Evolutionary conservation across 768 basidiomycete species (phyloP).

Genomic region (Trametes maxima): DNA sequence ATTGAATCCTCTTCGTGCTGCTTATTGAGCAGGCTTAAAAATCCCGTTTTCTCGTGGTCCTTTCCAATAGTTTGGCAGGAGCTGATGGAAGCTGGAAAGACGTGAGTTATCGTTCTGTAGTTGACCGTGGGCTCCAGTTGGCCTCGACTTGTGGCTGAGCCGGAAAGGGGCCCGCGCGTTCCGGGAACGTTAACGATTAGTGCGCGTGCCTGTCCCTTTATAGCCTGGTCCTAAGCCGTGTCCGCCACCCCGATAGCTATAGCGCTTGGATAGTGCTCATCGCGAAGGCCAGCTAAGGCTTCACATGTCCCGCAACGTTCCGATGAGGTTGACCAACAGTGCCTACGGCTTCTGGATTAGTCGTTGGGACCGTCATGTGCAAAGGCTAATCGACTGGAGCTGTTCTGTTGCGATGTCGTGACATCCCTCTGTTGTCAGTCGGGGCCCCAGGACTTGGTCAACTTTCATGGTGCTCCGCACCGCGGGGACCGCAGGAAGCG

Average conservation of each 20-base stretch:
- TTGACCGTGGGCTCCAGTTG: too few relatives aligned
- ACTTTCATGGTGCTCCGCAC: constrained; percentile 1
- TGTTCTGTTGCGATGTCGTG: neutral
- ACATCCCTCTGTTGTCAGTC: constrained; percentile 11
- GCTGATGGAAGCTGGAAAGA: too few relatives aligned
- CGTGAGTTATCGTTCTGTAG: too few relatives aligned
- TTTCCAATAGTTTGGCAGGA: neutral
- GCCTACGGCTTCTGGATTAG: neutral
- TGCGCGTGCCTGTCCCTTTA: neutral
- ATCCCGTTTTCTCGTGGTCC: neutral
- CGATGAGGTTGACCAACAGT: too few relatives aligned
- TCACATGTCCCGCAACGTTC: constrained; percentile 1
- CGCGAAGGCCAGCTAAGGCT: neutral
- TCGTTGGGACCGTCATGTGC: constrained; percentile 11
- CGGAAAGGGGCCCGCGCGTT: neutral
- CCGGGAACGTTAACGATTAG: neutral
- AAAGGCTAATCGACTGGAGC: neutral
- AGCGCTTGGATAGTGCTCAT: constrained; percentile 12
- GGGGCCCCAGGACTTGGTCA: constrained; percentile 2
- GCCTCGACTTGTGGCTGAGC: too few relatives aligned
- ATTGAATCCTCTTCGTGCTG: neutral
- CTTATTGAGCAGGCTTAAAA: neutral
- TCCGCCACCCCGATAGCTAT: too few relatives aligned
- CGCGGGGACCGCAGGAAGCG: neutral
- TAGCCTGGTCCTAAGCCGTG: too few relatives aligned